A percentile compares a stretch with the other conserved stretches of the same genome.
phyloP scores from a whole-genome alignment of 139 green algal species.

The Prasinococcaceae sp. region DNA sequence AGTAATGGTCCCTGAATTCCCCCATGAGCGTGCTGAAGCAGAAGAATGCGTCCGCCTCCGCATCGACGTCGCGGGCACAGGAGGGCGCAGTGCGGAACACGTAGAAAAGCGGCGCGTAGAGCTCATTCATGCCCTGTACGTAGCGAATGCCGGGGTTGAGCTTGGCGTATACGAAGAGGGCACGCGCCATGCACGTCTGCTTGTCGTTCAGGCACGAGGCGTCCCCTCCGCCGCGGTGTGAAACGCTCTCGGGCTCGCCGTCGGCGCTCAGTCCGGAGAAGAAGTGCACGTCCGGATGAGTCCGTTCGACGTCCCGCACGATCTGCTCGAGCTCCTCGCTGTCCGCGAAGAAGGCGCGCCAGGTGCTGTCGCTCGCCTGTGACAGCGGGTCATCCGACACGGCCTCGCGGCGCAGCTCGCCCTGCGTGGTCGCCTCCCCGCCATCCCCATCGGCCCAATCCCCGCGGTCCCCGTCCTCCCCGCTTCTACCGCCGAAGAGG shows the following conservation, averaged over 20 bases:
- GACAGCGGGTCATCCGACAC: no score
- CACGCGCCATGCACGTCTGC: conserved; percentile 54
- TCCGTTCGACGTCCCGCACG: conserved; percentile 79
- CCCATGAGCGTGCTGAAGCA: conserved; percentile 72
- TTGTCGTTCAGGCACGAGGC: no score
- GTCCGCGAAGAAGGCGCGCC: conserved; percentile 74
- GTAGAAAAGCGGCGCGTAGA: conserved; percentile 82
- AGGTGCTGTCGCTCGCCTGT: conserved; percentile 31
- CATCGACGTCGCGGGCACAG: conserved; percentile 24
- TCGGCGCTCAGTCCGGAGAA: no score
- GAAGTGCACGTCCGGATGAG: conserved; percentile 90
- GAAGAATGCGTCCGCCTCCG: conserved; percentile 88
- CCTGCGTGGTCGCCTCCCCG: no score
- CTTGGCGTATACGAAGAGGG: conserved; percentile 93
- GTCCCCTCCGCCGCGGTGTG: no score
- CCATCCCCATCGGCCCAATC: no score
- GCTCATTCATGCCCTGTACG: conserved; percentile 97
- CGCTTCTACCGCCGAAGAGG: no score
- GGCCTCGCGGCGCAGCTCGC: no score
- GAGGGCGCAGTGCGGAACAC: conserved; percentile 40
- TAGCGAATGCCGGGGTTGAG: conserved; percentile 90
- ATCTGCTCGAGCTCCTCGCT: conserved; percentile 77
- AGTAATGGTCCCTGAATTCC: conserved; percentile 86
- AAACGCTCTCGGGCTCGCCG: no score
- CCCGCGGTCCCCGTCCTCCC: no score